Conservation (phyloP, 345 rosid genomes). For the Lumnitzera racemosa region DNA sequence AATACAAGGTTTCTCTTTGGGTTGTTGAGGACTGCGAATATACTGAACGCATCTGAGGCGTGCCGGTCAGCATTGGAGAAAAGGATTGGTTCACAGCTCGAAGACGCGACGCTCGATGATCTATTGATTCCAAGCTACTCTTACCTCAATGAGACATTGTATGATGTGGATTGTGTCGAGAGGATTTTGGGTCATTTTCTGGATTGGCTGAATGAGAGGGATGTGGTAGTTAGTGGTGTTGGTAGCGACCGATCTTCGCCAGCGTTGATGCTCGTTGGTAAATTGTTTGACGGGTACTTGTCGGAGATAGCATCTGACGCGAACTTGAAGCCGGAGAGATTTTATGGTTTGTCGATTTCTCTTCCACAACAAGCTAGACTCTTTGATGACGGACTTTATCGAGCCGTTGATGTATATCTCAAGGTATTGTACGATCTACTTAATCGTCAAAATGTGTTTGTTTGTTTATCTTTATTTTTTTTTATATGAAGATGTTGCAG, state of each 20-base stretch:
- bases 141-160: slow-evolving; percentile 81
- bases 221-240: slow-evolving; percentile 19
- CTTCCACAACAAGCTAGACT: slow-evolving; percentile 85
- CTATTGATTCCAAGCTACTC: slow-evolving; percentile 92
- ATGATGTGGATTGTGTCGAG: slow-evolving; percentile 91
- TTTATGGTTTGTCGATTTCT: slow-evolving; percentile 59
- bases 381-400: slow-evolving; percentile 91
- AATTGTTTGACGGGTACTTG: slow-evolving; percentile 83
- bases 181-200: slow-evolving; percentile 67
- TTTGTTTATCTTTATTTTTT: neutral
- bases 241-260: slow-evolving; percentile 34
- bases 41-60: slow-evolving; percentile 63
- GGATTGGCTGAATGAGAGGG: slow-evolving; percentile 38
- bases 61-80: slow-evolving; percentile 60
- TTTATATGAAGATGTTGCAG: too few species aligned
- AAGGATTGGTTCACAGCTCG: slow-evolving; percentile 78
- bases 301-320: slow-evolving; percentile 93
- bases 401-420: slow-evolving; percentile 91
- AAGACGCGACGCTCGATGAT: slow-evolving; percentile 82
- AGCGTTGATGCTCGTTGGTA: slow-evolving; percentile 71
- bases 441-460: neutral
- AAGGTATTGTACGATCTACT: slow-evolving; percentile 35
- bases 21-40: slow-evolving; percentile 65
- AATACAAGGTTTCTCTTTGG: slow-evolving; percentile 63
- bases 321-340: slow-evolving; percentile 71